Evolutionary conservation across 106 monocot genomes (phyloP), one percentile per base, ranked within the genome.

Genomic region (Chionographis japonica): DNA sequence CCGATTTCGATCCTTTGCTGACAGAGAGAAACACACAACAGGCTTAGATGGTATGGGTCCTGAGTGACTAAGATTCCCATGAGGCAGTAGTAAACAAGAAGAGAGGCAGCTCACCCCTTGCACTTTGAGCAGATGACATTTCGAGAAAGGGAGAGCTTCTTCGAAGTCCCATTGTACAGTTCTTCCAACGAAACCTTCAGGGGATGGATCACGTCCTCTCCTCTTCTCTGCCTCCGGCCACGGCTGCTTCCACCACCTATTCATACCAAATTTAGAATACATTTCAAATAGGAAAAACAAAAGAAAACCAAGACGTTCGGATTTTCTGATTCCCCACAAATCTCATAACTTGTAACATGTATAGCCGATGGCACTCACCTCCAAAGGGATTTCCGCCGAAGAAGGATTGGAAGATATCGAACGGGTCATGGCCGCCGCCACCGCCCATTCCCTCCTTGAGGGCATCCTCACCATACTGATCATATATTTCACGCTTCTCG

Each of bases 381-480:
- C 94, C 94, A 76, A 91, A 91, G 11, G 90, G 80, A 37, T 64
- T 86, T 18, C 81, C 85, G 13, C 94, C 94, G 54, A 95, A 95
- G 71, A 95, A 95, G 12, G 94, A 82, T 12, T 87, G 82, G 85
- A 95, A 95, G 52, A 95, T 95, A 50, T 95, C 94, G 56, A 95
- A 95, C 19, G 94, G 94, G 42, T 95, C 86, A 60, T 80, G 84
- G 37, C 60, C 72, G 5, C 72, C 76, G 19, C 81, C 85, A 11
- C 88, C 90, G 3, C 84, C 90, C 83, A 90, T 81, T 81, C 90
- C 94, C 70, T 90, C 94, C 81, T 94, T 94, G 58, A 94, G 88
- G 6, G 94, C 94, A 83, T 94, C 94, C 68, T 94, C 94, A 27
- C 94, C 94, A 66, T 90, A 94, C 40, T 94, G 88, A 50, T 94